Conservation (phyloP, 1,284 basidiomycete species). For the Trichosporon sp. region DNA sequence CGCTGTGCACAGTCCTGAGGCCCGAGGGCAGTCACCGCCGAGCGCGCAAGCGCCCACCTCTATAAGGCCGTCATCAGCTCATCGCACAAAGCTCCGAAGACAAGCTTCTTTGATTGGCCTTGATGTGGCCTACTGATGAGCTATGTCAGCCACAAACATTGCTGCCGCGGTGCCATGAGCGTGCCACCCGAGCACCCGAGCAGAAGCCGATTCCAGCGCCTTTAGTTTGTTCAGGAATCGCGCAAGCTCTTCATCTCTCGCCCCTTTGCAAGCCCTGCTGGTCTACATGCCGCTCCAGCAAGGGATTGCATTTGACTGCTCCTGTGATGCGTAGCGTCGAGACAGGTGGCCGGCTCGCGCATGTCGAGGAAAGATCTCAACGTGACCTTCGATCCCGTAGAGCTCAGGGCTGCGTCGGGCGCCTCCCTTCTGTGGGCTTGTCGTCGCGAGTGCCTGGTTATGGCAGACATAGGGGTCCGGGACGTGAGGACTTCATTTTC, state of each 20-base stretch:
- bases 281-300: not conserved
- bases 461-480: not conserved
- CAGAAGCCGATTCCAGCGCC: not conserved
- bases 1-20: not conserved
- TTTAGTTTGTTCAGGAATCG: too few species aligned
- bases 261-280: too few species aligned
- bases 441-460: not conserved
- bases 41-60: not conserved
- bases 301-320: not conserved
- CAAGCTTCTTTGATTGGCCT: not conserved
- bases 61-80: not conserved
- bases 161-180: not conserved
- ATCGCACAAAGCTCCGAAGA: not conserved
- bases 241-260: too few species aligned
- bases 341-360: too few species aligned
- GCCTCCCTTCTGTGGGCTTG: too few species aligned
- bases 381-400: too few species aligned
- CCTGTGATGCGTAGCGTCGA: not conserved
- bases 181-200: not conserved
- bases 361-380: too few species aligned
- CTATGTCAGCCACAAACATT: not conserved
- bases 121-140: not conserved
- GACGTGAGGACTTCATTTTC: too few species aligned
- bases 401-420: too few species aligned
- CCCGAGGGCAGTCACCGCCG: not conserved